Conservation (phyloP, 2,329 filamentous ascomycete genomes). For the Xylariaceae sp. region DNA sequence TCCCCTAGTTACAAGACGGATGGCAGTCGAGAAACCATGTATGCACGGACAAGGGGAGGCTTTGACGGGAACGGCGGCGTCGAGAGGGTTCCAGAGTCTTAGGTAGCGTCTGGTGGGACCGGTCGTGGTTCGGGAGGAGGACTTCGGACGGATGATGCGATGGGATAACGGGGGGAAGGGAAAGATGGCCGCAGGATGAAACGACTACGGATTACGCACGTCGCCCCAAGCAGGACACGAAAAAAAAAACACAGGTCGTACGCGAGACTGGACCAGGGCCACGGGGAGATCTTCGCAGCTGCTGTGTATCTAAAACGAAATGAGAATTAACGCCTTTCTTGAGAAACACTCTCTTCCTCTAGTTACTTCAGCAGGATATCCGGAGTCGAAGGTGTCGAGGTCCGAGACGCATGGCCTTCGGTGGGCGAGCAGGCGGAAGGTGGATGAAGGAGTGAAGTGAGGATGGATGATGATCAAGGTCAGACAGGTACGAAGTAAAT, state of each 20-base stretch:
- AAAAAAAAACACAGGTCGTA: constrained; percentile 11
- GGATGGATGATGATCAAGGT: neutral
- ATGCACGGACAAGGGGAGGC: constrained; percentile 4
- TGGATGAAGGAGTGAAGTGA: neutral
- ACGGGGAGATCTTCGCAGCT: neutral
- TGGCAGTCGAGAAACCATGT: constrained; percentile 17
- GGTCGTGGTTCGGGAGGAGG: neutral
- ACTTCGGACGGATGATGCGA: neutral
- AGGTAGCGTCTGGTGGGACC: neutral
- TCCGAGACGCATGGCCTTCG: neutral
- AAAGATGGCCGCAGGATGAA: constrained; percentile 1
- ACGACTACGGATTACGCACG: constrained; percentile 3
- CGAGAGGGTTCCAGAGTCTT: too few species aligned
- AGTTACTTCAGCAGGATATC: neutral
- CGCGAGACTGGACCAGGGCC: constrained; percentile 8
- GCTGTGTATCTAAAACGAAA: neutral
- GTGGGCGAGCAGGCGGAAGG: neutral
- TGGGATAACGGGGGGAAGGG: neutral
- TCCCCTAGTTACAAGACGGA: constrained; percentile 12
- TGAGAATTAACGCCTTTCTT: neutral
- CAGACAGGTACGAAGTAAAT: neutral
- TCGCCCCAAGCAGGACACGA: constrained; percentile 1
- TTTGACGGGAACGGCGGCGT: neutral
- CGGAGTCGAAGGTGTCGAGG: neutral
- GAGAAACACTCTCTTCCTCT: neutral